Evolutionary conservation across 805 yeast genomes (phyloP), one percentile per base, ranked within the genome.

Genomic region (Lipomyces chichibuensis): DNA sequence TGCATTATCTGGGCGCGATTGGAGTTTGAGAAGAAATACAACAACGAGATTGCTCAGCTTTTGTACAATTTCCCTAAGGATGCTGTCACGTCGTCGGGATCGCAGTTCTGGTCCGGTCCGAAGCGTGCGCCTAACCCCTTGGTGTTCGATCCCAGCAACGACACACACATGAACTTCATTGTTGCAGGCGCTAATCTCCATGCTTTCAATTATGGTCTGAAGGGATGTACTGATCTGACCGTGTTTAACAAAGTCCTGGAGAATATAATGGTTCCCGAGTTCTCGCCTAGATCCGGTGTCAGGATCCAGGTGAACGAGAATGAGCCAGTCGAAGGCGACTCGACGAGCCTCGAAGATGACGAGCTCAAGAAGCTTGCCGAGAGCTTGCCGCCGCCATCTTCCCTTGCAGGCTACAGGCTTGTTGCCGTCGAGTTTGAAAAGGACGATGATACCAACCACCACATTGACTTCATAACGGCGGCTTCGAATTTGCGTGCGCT

Each of bases 101-200:
- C 88, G 39, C 95, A 96, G 73, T 95, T 95, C 80, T 95, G 99
- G 99, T 86, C 97, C 25, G 97, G 98, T 64, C 95, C 98, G 43
- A 95, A 95, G 80, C 88, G 98, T 78, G 97, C 97, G 23, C 99
- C 99, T 59, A 85, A 84, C 57, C 91, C 97, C n/a, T 83, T 92
- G 70, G 82, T 71, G 14, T 92, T 95, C 77, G 94, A 92, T 75
- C 83, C 89, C 72, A 81, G 86, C 74, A 87, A 92, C 76, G 83
- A 83, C 13, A 90, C 91, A 74, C 98, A 94, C 77, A 84, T 88
- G 77, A 86, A 90, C 74, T 95, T 94, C 75, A 81, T 95, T 64
- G 88, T 88, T 63, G 96, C 91, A 17, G 98, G 89, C 64, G 98
- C 99, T 1, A 91, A 92, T 76, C 84, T 95, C 72, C 88, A 93